Base-by-base conservation (phyloP, 2,329 filamentous ascomycete genomes). In the Sporothrix brunneoviolacea region DNA sequence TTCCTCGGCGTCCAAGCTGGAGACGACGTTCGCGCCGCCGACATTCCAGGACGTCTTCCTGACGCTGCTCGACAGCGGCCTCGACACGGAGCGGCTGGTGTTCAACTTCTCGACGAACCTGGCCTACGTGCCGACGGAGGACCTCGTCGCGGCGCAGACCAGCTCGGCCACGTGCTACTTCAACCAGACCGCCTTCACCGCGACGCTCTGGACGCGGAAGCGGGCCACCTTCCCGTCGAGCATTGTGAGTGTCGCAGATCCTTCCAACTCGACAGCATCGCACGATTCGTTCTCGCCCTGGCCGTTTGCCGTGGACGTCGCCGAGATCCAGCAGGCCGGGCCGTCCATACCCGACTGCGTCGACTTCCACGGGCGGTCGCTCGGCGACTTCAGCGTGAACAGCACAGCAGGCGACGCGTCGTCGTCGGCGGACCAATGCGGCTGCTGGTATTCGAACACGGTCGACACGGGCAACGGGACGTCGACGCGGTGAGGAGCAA, bases 241-340 rank as follows among this genome's bases (percentile, higher is more conserved):
- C 22, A 47, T 44, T 7, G 12, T 15, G 1, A 54, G 37, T 33
- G 54, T 53, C 40, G 50, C 52, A 8, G 53, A 48, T 13, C 56
- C 63, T 45, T 24, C 53, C 15, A 52, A 35, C 40, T n/a, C n/a
- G n/a, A n/a, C n/a, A n/a, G 59, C 32, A 46, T 56, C 33, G 39
- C 59, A 35, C 49, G 49, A n/a, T n/a, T n/a, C 28, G 35, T 74
- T 70, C 57, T 57, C 64, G 13, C 57, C 64, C 1, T 85, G 81
- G 81, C 78, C 80, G 0, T 82, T 73, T 51, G 74, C 78, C 16
- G 73, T 82, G 2, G 73, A 79, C 44, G 66, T 84, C 35, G 67
- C 70, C 48, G 75, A 83, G 63, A 62, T 68, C 24, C 74, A 77
- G 55, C 63, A 59, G 2, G 70, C 73, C 9, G 76, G 73, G 3